Base-by-base conservation (phyloP, 2,329 filamentous ascomycete species). In the Fusarium hostae region DNA sequence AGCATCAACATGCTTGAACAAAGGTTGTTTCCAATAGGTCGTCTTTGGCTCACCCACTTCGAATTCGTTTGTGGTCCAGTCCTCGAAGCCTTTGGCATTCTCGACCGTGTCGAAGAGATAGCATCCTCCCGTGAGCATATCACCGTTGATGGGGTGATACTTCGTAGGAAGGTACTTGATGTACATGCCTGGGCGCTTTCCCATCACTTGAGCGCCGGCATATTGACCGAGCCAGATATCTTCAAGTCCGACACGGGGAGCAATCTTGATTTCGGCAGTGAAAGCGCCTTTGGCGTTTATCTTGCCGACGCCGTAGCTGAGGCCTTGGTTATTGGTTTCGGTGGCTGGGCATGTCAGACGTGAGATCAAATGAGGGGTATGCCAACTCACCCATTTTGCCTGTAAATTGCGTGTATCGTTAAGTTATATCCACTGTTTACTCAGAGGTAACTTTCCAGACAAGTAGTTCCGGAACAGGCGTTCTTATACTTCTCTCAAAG, bases 51-150 rank as follows among this genome's bases (percentile, higher is more conserved):
- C 70, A 1, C 72, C 73, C 3, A 75, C 68, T 45, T 73, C 48
- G 24, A 75, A 75, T 2, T 75, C 72, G 22, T 75, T 70, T 24
- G 58, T 73, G 0, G 72, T 72, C 72, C 73, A 75, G n/a, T 66
- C 39, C 11, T 70, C 57, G 3, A 18, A 75, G 1, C 40, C 44
- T 8, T 72, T 55, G 9, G 70, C 70, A 2, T 75, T 61, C 1
- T 73, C 54, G 6, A 58, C 6, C 0, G 72, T 75, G 16, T 63
- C 55, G 22, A 75, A 75, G 3, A 75, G 50, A 16, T 75, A 75
- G 1, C 48, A 35, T 10, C 72, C 72, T 5, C 73, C 73, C 0
- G 72, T 72, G 2, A 75, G 55, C 41, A 73, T 26, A 4, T 71
- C 60, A 1, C 73, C 73, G 3, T 59, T 75, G 45, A 75, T 48